phyloP scores from a whole-genome alignment of 2,329 filamentous ascomycete genomes.

The Blumeria graminis region DNA sequence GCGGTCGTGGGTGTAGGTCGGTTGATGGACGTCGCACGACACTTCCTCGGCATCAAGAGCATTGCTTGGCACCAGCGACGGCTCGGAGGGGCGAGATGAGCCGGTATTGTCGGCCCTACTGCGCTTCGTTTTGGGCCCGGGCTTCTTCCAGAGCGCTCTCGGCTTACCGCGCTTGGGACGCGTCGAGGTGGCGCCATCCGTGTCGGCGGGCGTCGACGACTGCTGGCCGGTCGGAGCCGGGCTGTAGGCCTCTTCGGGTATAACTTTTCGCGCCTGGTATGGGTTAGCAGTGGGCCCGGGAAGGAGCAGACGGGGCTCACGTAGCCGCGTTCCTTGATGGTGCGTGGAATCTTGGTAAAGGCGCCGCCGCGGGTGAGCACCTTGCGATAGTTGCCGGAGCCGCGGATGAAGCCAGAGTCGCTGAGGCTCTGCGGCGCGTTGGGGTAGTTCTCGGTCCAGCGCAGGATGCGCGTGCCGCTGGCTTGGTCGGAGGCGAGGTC shows the following conservation, averaged over 20 bases:
- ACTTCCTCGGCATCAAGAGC: no score
- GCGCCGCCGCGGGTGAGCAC: neutral
- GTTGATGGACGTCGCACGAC: no score
- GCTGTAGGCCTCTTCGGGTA: neutral
- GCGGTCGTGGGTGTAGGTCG: no score
- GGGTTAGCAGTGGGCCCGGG: neutral
- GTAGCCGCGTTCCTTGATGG: neutral
- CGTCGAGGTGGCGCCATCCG: neutral
- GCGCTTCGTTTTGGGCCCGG: neutral
- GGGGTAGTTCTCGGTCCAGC: constrained; percentile 8
- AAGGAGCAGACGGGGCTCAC: neutral
- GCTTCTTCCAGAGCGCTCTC: neutral
- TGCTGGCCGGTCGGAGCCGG: neutral
- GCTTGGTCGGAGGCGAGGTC: constrained; percentile 5
- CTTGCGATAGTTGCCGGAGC: constrained; percentile 11
- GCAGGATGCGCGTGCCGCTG: constrained; percentile 3
- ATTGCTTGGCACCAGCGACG: no score
- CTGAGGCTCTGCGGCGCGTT: constrained; percentile 8
- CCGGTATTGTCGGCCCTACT: no score
- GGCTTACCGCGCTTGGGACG: neutral
- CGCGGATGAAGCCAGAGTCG: constrained; percentile 7
- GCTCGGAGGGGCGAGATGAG: no score
- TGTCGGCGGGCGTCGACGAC: no score
- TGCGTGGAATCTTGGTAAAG: neutral
- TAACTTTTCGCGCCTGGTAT: neutral